A percentile compares a stretch with the other conserved stretches of the same genome.
phyloP scores from a whole-genome alignment of 2,329 filamentous ascomycete genomes.

The Zymoseptoria crescenta region DNA sequence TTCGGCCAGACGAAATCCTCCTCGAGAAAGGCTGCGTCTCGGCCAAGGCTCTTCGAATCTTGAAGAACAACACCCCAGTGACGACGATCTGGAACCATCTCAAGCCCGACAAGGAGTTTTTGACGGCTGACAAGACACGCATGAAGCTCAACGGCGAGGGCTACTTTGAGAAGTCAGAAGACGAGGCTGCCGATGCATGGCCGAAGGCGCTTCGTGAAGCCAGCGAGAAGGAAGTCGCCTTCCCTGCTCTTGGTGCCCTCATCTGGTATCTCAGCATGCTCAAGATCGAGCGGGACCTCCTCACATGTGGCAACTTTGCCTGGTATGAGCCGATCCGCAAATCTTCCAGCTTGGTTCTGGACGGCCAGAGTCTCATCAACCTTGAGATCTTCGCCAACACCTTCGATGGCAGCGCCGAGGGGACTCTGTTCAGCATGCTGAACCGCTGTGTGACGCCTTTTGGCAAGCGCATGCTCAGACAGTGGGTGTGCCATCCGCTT shows the following conservation, averaged over 20 bases:
- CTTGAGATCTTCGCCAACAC: slow-evolving; percentile 95
- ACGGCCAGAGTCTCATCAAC: slow-evolving; percentile 94
- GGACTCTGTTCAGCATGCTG: slow-evolving; percentile 81
- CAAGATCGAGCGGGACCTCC: slow-evolving; percentile 78
- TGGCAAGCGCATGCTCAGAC: slow-evolving; percentile 88
- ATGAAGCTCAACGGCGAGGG: slow-evolving; percentile 71
- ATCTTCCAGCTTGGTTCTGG: slow-evolving; percentile 77
- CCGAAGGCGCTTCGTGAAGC: slow-evolving; percentile 64
- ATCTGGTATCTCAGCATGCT: slow-evolving; percentile 74
- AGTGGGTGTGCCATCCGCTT: slow-evolving; percentile 95
- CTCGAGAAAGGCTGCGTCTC: slow-evolving; percentile 77
- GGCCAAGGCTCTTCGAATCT: slow-evolving; percentile 78
- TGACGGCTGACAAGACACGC: slow-evolving; percentile 73
- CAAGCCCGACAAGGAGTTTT: slow-evolving; percentile 82
- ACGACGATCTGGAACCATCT: slow-evolving; percentile 94
- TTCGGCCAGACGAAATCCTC: slow-evolving; percentile 75
- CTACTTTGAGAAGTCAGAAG: slow-evolving; percentile 61
- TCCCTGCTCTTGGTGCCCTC: slow-evolving; percentile 86
- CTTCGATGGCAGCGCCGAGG: slow-evolving; percentile 74
- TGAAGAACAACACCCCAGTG: slow-evolving; percentile 90
- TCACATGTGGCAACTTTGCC: slow-evolving; percentile 84
- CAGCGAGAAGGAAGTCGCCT: slow-evolving; percentile 69
- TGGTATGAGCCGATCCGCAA: slow-evolving; percentile 92
- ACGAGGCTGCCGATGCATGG: slow-evolving; percentile 59
- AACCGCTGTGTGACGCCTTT: slow-evolving; percentile 96